phyloP scores from a whole-genome alignment of 2,329 filamentous ascomycete species.

The Rhynchosporium secalis region DNA sequence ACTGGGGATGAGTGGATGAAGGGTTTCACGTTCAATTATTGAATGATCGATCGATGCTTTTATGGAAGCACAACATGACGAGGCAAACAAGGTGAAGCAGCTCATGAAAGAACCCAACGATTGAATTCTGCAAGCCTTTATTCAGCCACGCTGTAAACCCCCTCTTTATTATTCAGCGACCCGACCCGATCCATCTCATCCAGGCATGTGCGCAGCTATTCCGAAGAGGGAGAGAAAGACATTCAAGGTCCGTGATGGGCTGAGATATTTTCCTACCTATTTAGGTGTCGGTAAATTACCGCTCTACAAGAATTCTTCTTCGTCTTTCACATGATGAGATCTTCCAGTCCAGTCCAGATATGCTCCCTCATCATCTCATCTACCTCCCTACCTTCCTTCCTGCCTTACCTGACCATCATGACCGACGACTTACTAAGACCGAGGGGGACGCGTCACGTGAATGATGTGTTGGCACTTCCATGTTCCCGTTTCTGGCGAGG shows the following conservation, averaged over 20 bases:
- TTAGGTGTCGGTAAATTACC: neutral
- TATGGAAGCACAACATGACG: slow-evolving; percentile 4
- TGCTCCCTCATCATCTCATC: neutral
- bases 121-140: slow-evolving; percentile 6
- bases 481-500: neutral
- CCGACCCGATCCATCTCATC: neutral
- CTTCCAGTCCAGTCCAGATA: neutral
- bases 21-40: neutral
- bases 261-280: slow-evolving; percentile 3
- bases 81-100: slow-evolving; percentile 1
- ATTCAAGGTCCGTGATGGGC: neutral
- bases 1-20: neutral
- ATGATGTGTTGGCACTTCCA: slow-evolving; percentile 6
- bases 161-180: neutral
- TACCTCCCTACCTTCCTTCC: neutral
- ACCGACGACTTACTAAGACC: neutral
- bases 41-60: slow-evolving; percentile 1
- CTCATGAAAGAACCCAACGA: neutral
- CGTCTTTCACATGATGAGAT: neutral
- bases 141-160: neutral
- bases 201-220: neutral
- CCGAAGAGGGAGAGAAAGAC: neutral
- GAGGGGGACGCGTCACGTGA: slow-evolving; percentile 7
- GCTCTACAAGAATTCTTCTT: too few species aligned
- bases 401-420: too few species aligned